phyloP scores from a whole-genome alignment of 78 protist species.

The Chrysochromulina parva region DNA sequence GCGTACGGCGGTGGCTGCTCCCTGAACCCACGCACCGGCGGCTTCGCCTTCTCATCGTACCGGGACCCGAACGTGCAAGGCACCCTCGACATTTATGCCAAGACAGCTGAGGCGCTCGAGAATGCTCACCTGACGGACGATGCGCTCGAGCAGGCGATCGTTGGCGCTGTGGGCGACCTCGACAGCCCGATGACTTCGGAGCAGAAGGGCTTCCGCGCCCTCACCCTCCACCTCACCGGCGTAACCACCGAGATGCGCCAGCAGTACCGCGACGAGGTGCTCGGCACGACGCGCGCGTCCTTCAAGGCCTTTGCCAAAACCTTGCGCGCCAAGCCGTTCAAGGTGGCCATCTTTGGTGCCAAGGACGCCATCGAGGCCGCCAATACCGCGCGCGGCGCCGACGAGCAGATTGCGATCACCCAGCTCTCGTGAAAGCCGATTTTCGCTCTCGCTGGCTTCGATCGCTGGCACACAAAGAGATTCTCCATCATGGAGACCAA shows the following conservation, averaged over 20 bases:
- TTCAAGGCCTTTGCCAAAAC: background rate
- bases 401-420: background rate
- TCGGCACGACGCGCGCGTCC: background rate
- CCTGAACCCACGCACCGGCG: slow-evolving; percentile 3
- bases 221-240: background rate
- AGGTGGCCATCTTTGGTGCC: background rate
- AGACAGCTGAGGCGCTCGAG: background rate
- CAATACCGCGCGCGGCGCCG: background rate
- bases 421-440: background rate
- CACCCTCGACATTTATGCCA: slow-evolving; percentile 26
- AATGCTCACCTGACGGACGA: background rate
- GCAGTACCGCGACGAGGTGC: background rate
- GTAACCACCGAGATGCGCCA: background rate
- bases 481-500: too few relatives aligned
- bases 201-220: background rate
- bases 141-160: slow-evolving; percentile 31
- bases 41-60: slow-evolving; percentile 27
- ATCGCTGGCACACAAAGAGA: too few relatives aligned
- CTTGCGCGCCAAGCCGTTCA: background rate
- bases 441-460: too few relatives aligned
- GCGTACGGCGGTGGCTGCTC: slow-evolving; percentile 44
- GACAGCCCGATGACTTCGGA: slow-evolving; percentile 32
- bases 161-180: slow-evolving; percentile 33
- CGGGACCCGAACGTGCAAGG: slow-evolving; percentile 38
- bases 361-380: background rate